Percentiles rank a stretch among this genome's conserved stretches.
These are phyloP conservation scores for Citrus hindsii DNA, from an alignment of 345 rosid genomes.

Conservation along the genomic window DNA sequence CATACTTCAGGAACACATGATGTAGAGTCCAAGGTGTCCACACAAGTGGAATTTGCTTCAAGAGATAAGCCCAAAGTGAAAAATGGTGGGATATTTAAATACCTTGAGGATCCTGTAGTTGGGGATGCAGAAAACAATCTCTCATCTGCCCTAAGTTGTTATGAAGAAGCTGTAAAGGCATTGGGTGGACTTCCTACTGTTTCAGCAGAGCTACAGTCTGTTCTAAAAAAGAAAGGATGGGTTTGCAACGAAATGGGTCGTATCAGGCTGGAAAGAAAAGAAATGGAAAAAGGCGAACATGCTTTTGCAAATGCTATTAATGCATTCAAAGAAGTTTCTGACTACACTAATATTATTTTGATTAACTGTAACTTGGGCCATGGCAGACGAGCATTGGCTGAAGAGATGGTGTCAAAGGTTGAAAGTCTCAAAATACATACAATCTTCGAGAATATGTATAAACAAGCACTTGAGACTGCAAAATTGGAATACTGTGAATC, in stretches of 20 bases:
- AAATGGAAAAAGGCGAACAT: slow-evolving; percentile 66
- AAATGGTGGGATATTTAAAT: slow-evolving; percentile 87
- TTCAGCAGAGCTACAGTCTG: slow-evolving; percentile 52
- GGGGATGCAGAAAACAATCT: slow-evolving; percentile 70
- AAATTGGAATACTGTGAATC: slow-evolving; percentile 76
- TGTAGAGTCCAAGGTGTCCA: slow-evolving; percentile 16
- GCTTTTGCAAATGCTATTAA: slow-evolving; percentile 78
- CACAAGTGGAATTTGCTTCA: slow-evolving; percentile 22
- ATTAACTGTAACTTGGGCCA: slow-evolving; percentile 90
- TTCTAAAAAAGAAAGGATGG: slow-evolving; percentile 86
- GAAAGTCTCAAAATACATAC: slow-evolving; percentile 50
- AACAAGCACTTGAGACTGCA: slow-evolving; percentile 62
- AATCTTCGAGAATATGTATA: slow-evolving; percentile 41
- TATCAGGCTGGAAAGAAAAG: slow-evolving; percentile 64
- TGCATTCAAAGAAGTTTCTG: slow-evolving; percentile 73
- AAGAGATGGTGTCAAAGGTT: slow-evolving; percentile 72
- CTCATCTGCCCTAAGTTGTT: slow-evolving; percentile 62
- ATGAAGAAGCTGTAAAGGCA: slow-evolving; percentile 70
- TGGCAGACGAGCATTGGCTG: slow-evolving; percentile 89
- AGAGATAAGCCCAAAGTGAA: slow-evolving; percentile 30
- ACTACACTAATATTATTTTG: slow-evolving; percentile 69
- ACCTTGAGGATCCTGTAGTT: slow-evolving; percentile 37
- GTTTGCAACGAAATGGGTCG: slow-evolving; percentile 88
- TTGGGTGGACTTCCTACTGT: slow-evolving; percentile 52
- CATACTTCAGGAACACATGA: slow-evolving; percentile 14